These are phyloP conservation scores for Vitis hybrid DNA, from an alignment of 177 flowering plant genomes.

Conservation along the genomic window DNA sequence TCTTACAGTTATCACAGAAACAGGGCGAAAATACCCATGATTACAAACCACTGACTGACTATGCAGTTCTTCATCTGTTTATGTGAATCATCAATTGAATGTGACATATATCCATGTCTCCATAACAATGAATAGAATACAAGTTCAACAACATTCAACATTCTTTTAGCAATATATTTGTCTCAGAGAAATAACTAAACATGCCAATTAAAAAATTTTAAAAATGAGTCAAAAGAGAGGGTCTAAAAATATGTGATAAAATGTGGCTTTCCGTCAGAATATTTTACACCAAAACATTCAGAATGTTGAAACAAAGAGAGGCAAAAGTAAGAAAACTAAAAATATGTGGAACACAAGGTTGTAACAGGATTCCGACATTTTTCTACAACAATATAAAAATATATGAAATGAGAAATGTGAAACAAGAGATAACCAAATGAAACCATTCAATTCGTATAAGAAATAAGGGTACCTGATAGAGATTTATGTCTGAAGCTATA, in stretches of 20 bases:
- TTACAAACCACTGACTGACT: no score
- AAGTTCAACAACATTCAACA: no score
- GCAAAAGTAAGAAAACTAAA: not conserved
- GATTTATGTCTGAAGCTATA: conserved; percentile 32
- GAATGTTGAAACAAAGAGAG: not conserved
- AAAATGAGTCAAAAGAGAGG: not conserved
- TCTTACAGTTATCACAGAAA: no score
- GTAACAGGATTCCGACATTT: not conserved
- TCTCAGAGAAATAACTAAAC: not conserved
- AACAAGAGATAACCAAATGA: not conserved
- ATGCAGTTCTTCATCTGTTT: no score
- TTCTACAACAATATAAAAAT: no score
- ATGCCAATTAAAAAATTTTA: not conserved
- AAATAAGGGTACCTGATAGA: conserved; percentile 30
- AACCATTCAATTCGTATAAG: not conserved
- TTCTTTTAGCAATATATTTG: not conserved
- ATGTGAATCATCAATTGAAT: no score
- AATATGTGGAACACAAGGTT: not conserved
- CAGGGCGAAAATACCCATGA: no score
- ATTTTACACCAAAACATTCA: not conserved
- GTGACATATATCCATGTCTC: not conserved
- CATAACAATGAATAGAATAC: not conserved
- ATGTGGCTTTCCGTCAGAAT: not conserved
- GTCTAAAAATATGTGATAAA: not conserved
- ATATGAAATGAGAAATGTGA: not conserved